Conservation (phyloP, 192 early-diverging fungal species). For the Paraglomus brasilianum region DNA sequence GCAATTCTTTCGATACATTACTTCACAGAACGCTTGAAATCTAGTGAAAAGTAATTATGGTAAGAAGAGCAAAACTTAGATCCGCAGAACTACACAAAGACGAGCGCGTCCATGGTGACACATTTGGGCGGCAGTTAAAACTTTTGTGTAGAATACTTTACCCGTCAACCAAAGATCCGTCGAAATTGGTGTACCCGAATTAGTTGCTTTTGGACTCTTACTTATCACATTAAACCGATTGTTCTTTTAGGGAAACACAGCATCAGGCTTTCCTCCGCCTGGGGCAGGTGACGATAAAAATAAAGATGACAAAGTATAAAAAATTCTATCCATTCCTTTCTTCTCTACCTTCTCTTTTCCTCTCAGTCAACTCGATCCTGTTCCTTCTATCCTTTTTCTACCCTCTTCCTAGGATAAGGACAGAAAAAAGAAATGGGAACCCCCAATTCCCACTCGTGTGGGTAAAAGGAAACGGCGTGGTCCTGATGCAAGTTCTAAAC, state of each 20-base stretch:
- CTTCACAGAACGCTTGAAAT: no score
- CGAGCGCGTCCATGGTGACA: no score
- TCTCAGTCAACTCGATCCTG: constrained; percentile 1
- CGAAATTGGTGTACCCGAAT: no score
- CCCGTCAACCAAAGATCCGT: no score
- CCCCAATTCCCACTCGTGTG: constrained; percentile 96
- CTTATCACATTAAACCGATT: not conserved
- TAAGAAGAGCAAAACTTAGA: no score
- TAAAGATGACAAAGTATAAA: constrained; percentile 54
- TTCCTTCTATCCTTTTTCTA: not conserved
- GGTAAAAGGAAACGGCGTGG: constrained; percentile 98
- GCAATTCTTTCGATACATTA: no score
- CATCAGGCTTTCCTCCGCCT: constrained; percentile 68
- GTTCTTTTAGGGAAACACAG: constrained; percentile 77
- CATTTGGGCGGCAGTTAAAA: no score
- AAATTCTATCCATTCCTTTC: not conserved
- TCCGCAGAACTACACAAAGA: no score
- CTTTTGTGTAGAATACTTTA: no score
- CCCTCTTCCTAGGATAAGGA: constrained; percentile 56
- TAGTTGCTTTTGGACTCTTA: no score
- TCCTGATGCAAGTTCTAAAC: constrained; percentile 85
- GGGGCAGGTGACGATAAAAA: constrained; percentile 56
- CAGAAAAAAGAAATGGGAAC: constrained; percentile 98
- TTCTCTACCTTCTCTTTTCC: not conserved
- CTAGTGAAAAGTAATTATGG: no score